phyloP scores from a whole-genome alignment of 2,329 filamentous ascomycete species.

The Aspergillus persii region DNA sequence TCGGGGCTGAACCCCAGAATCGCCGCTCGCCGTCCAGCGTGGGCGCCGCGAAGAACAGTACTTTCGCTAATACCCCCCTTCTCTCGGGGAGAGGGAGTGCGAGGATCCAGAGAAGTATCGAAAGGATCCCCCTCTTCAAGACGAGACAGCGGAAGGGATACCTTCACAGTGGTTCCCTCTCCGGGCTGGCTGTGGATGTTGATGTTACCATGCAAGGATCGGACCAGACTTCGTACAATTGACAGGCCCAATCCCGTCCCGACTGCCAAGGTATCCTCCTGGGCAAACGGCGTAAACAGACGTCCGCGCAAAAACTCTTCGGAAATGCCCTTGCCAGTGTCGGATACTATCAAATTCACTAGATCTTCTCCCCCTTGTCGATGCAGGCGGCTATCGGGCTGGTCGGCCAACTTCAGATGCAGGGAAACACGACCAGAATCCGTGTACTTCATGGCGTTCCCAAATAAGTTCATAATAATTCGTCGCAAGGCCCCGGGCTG shows the following conservation, averaged over 20 bases:
- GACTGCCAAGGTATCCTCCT: slow-evolving; percentile 59
- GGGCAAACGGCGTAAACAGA: slow-evolving; percentile 57
- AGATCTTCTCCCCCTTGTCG: slow-evolving; percentile 34
- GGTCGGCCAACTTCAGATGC: slow-evolving; percentile 32
- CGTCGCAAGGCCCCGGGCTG: slow-evolving; percentile 55
- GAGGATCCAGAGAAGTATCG: slow-evolving; percentile 17
- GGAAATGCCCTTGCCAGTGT: slow-evolving; percentile 66
- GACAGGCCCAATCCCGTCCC: slow-evolving; percentile 58
- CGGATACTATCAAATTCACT: slow-evolving; percentile 51
- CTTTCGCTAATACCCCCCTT: slow-evolving; percentile 24
- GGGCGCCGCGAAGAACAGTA: slow-evolving; percentile 25
- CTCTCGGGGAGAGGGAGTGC: slow-evolving; percentile 6
- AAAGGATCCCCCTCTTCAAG: slow-evolving; percentile 21
- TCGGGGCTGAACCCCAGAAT: slow-evolving; percentile 29
- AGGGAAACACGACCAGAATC: slow-evolving; percentile 52
- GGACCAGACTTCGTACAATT: slow-evolving; percentile 61
- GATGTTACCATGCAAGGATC: slow-evolving; percentile 59
- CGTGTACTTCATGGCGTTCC: slow-evolving; percentile 64
- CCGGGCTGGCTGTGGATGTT: slow-evolving; percentile 54
- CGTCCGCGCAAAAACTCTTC: slow-evolving; percentile 60
- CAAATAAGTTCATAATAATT: slow-evolving; percentile 62
- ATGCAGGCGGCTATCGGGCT: slow-evolving; percentile 29
- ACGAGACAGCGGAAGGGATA: slow-evolving; percentile 45
- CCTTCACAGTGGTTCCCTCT: slow-evolving; percentile 55
- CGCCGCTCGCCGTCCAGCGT: slow-evolving; percentile 25